A percentile compares a stretch with the other conserved stretches of the same genome.
These are phyloP conservation scores for Cyclocybe aegerita DNA, from an alignment of 768 basidiomycete species.

Conservation along the genomic window DNA sequence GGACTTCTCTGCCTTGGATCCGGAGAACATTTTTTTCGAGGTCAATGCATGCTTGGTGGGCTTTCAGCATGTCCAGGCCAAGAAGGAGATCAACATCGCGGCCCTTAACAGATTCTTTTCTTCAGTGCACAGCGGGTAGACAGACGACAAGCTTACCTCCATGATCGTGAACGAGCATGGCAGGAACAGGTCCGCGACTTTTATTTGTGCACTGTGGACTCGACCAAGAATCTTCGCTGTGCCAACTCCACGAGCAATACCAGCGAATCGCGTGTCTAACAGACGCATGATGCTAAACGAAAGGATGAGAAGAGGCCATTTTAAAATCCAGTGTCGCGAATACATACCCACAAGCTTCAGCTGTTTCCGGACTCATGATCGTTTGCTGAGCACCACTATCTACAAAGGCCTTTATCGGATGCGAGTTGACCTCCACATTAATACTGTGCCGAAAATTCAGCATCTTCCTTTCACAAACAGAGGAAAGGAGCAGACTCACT, in stretches of 20 bases:
- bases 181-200: slow-evolving; percentile 78
- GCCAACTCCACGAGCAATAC: slow-evolving; percentile 92
- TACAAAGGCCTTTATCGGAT: slow-evolving; percentile 92
- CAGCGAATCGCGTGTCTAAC: slow-evolving; percentile 81
- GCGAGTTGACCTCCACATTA: slow-evolving; percentile 88
- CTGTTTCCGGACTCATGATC: slow-evolving; percentile 93
- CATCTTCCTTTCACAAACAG: not conserved
- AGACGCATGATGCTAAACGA: slow-evolving; percentile 83
- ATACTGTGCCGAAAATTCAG: slow-evolving; percentile 50
- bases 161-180: slow-evolving; percentile 94
- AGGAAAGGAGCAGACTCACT: slow-evolving; percentile 50
- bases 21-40: slow-evolving; percentile 84
- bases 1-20: slow-evolving; percentile 89
- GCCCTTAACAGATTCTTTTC: slow-evolving; percentile 46
- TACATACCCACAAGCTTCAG: slow-evolving; percentile 84
- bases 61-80: slow-evolving; percentile 99
- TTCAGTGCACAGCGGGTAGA: not conserved
- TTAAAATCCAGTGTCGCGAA: not conserved
- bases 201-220: slow-evolving; percentile 91
- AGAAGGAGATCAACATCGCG: slow-evolving; percentile 93
- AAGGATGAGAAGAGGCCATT: slow-evolving; percentile 1
- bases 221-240: slow-evolving; percentile 93
- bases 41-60: slow-evolving; percentile 96
- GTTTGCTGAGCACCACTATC: slow-evolving; percentile 98
- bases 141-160: slow-evolving; percentile 56